A percentile compares a stretch with the other conserved stretches of the same genome.
phyloP scores from a whole-genome alignment of 129 eudicot species.

The Solidago caesia region DNA sequence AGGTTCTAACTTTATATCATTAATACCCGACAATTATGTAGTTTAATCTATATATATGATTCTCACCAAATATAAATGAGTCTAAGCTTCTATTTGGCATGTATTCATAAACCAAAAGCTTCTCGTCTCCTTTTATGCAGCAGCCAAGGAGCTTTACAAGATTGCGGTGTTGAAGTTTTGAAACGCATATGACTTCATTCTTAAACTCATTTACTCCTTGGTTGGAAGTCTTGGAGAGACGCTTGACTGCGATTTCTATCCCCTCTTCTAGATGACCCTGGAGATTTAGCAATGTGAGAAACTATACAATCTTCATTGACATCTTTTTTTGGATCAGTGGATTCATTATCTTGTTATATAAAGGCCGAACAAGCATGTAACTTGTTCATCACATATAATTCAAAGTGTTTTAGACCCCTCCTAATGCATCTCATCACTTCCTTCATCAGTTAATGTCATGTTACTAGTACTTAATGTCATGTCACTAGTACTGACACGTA shows the following conservation, averaged over 20 bases:
- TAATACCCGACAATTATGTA: not conserved
- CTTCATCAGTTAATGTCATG: no score
- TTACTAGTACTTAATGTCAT: no score
- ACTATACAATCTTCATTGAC: no score
- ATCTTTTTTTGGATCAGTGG: no score
- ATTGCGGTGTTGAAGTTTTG: slow-evolving; percentile 13
- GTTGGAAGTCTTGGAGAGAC: not conserved
- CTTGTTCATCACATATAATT: not conserved
- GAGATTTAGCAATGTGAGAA: no score
- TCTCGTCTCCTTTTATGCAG: slow-evolving; percentile 17
- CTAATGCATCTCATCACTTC: no score
- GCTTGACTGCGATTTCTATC: slow-evolving; percentile 14
- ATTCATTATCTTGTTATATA: not conserved
- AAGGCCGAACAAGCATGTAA: not conserved
- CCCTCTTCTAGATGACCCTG: slow-evolving; percentile 15
- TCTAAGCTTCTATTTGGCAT: slow-evolving; percentile 15
- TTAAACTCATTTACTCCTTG: slow-evolving; percentile 11
- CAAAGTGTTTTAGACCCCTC: not conserved
- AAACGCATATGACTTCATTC: slow-evolving; percentile 12
- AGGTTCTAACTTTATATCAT: not conserved
- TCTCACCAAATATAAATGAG: slow-evolving; percentile 1
- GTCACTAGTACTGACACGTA: no score
- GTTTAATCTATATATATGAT: not conserved
- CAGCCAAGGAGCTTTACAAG: slow-evolving; percentile 20
- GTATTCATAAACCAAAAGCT: slow-evolving; percentile 1